A percentile compares a stretch with the other conserved stretches of the same genome.
Conservation (phyloP, 768 basidiomycete species). For the Trametes gibbosa region DNA sequence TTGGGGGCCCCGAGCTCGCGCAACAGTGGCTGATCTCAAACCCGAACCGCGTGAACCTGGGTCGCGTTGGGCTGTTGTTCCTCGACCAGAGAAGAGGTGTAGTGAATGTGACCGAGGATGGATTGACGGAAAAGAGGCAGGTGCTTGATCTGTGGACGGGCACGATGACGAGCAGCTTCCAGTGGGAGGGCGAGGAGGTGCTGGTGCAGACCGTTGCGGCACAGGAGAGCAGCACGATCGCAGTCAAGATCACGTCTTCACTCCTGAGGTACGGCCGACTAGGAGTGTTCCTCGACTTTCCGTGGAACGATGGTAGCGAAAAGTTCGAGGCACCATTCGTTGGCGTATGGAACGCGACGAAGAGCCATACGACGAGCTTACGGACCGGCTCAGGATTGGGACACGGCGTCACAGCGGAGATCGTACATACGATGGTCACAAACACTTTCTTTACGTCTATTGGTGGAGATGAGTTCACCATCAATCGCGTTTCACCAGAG, state of each 20-base stretch:
- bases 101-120: conserved; percentile 36
- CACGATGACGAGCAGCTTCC: conserved; percentile 45
- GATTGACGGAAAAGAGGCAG: conserved; percentile 38
- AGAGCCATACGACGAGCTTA: conserved; percentile 47
- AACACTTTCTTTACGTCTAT: conserved; percentile 44
- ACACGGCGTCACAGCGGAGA: conserved; percentile 32
- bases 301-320: conserved; percentile 55
- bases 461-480: conserved; percentile 33
- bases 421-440: conserved; percentile 41
- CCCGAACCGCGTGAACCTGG: conserved; percentile 57
- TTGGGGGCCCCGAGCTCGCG: conserved; percentile 42
- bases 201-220: conserved; percentile 40
- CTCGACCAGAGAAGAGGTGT: conserved; percentile 27
- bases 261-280: conserved; percentile 39
- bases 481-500: conserved; percentile 42
- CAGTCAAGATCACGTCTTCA: conserved; percentile 38
- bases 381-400: conserved; percentile 14
- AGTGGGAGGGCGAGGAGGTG: conserved; percentile 34
- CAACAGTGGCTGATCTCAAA: conserved; percentile 58
- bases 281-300: conserved; percentile 55
- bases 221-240: conserved; percentile 40
- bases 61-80: conserved; percentile 48
- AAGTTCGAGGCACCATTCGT: conserved; percentile 62
- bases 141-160: conserved; percentile 58
- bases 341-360: conserved; percentile 45